Percentiles rank a stretch among this genome's conserved stretches.
Conservation (phyloP, 805 yeast genomes). For the Wickerhamiella kurtzmanii region DNA sequence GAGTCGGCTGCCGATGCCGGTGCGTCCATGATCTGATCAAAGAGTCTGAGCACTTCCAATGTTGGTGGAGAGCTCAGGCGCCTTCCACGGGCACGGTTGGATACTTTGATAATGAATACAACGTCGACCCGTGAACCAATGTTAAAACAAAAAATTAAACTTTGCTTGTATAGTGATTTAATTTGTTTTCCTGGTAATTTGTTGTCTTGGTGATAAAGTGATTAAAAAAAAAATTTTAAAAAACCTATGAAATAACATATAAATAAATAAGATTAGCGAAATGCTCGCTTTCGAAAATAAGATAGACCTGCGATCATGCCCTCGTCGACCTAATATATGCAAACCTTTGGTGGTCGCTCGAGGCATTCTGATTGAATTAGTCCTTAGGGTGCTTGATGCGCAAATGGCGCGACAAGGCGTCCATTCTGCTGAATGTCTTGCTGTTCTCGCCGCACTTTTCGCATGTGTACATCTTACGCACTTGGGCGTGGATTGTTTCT, state of each 20-base stretch:
- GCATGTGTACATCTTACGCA: slow-evolving; percentile 75
- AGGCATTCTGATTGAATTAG: neutral
- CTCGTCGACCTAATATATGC: too few species aligned
- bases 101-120: neutral
- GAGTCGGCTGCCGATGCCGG: slow-evolving; percentile 77
- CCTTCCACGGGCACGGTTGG: neutral
- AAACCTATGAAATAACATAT: neutral
- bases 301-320: too few species aligned
- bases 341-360: too few species aligned
- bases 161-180: neutral
- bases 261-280: neutral
- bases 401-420: slow-evolving; percentile 86
- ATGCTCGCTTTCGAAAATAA: too few species aligned
- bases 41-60: slow-evolving; percentile 2
- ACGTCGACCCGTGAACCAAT: neutral
- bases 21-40: slow-evolving; percentile 29
- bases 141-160: neutral
- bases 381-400: slow-evolving; percentile 66
- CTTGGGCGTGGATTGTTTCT: slow-evolving; percentile 86
- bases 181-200: too few species aligned
- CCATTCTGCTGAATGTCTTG: slow-evolving; percentile 84
- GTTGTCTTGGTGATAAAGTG: neutral
- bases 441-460: slow-evolving; percentile 67
- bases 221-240: too few species aligned
- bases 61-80: neutral